Evolutionary conservation across 2,329 filamentous ascomycete genomes (phyloP), one percentile per base, ranked within the genome.

Genomic region (Verticillium isaacii): DNA sequence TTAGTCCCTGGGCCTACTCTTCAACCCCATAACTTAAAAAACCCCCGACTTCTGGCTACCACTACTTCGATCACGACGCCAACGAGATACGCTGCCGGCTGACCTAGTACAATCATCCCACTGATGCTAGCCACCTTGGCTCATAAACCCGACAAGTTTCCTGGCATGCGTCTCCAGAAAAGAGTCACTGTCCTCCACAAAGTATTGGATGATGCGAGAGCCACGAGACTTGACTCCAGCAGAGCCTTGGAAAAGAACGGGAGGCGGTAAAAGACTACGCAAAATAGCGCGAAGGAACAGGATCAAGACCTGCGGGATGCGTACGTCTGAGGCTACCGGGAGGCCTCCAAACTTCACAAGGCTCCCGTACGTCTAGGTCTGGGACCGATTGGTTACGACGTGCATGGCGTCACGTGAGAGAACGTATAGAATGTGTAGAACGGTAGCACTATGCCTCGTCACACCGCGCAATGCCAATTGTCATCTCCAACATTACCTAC

Each of bases 261-360:
- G 7, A 62, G 59, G 60, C 61, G 61, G 11, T 61, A 63, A 39
- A 64, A 77, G 64, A 65, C 59, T 17, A 57, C 66, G 25, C 68
- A 68, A 23, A 67, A 70, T 54, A 65, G 72, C 37, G 70, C 71
- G 55, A 71, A 67, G 59, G 67, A 73, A 59, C 68, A 65, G 45
- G 75, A 73, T 68, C 55, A 67, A 32, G 72, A 76, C 57, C 65
- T 77, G 56, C 68, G 69, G 67, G 74, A 77, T 61, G 66, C 69
- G 32, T 75, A 77, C 62, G 29, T 29, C 29, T 6, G 29, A 29
- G 29, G 29, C 3, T 29, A 29, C 29, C 29, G 29, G 29, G 29
- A 6, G 5, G 29, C 5, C 29, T 6, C 5, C 29, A 5, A 29
- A 29, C 34, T 14, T 36, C 9, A 36, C 14, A 11, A 36, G 9